Evolutionary conservation across 129 eudicot genomes (phyloP).

Genomic region (Calendula officinalis): DNA sequence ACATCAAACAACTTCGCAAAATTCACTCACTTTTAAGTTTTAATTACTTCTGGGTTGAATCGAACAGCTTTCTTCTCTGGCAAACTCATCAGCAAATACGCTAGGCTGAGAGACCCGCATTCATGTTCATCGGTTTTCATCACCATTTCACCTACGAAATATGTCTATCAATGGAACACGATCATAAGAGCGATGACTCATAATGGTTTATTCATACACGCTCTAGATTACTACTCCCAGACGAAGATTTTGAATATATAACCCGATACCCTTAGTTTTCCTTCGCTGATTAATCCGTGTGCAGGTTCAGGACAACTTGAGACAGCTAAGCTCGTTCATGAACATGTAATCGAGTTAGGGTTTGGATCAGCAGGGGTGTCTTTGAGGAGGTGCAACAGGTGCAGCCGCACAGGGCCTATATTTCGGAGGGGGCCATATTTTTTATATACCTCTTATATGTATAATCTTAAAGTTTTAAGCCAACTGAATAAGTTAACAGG

Average conservation of each 20-base stretch:
- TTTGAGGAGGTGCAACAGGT: too few relatives aligned
- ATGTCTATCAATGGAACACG: constrained; percentile 55
- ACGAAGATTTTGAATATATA: constrained; percentile 43
- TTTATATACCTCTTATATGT: too few relatives aligned
- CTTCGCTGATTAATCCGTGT: constrained; percentile 70
- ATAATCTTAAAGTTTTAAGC: too few relatives aligned
- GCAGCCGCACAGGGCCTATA: too few relatives aligned
- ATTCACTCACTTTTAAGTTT: constrained; percentile 50
- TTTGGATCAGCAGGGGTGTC: too few relatives aligned
- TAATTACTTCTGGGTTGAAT: constrained; percentile 45
- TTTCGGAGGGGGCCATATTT: too few relatives aligned
- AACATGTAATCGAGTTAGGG: constrained; percentile 48
- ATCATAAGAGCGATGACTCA: constrained; percentile 71
- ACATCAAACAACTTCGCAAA: constrained; percentile 36
- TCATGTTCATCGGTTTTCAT: constrained; percentile 40
- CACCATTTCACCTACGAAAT: constrained; percentile 28
- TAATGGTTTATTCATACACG: constrained; percentile 44
- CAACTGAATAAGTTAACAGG: too few relatives aligned
- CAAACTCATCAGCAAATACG: constrained; percentile 54
- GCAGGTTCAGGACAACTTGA: constrained; percentile 41
- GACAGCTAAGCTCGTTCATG: constrained; percentile 43
- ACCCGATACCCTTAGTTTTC: constrained; percentile 63
- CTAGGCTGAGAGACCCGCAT: constrained; percentile 45
- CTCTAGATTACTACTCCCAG: constrained; percentile 41
- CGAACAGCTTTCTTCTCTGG: constrained; percentile 48